Evolutionary conservation across 306 rosid genomes (phyloP).

Genomic region (Albizia julibrissin): DNA sequence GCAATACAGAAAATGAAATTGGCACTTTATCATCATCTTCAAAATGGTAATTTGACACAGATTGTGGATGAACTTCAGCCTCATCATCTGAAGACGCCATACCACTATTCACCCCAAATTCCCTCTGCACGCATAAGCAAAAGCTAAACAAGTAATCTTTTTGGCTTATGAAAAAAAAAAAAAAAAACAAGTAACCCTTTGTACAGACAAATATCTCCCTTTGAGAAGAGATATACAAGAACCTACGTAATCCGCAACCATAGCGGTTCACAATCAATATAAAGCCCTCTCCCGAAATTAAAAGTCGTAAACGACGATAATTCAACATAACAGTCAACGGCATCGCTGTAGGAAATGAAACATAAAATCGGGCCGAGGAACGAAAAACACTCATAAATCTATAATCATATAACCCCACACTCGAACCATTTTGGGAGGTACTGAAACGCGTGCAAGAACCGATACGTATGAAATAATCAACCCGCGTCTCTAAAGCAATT

Average conservation of each 20-base stretch:
- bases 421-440: neutral
- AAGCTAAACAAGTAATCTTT: neutral
- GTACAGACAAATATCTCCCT: neutral
- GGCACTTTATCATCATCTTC: constrained; percentile 53
- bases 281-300: neutral
- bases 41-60: constrained; percentile 69
- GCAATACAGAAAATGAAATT: constrained; percentile 66
- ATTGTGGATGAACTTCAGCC: constrained; percentile 46
- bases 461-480: neutral
- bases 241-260: neutral
- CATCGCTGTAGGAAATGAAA: neutral
- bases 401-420: neutral
- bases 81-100: constrained; percentile 92
- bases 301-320: neutral
- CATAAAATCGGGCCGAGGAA: neutral
- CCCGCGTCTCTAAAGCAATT: neutral
- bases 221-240: neutral
- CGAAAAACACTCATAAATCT: neutral
- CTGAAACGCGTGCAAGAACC: neutral
- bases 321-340: neutral
- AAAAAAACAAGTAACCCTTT: neutral
- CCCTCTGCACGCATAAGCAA: constrained; percentile 30
- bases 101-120: constrained; percentile 27
- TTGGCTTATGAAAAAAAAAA: too few species aligned
- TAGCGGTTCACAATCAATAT: neutral